Evolutionary conservation across 2,329 filamentous ascomycete species (phyloP).

Genomic region (Penicillium sp.): DNA sequence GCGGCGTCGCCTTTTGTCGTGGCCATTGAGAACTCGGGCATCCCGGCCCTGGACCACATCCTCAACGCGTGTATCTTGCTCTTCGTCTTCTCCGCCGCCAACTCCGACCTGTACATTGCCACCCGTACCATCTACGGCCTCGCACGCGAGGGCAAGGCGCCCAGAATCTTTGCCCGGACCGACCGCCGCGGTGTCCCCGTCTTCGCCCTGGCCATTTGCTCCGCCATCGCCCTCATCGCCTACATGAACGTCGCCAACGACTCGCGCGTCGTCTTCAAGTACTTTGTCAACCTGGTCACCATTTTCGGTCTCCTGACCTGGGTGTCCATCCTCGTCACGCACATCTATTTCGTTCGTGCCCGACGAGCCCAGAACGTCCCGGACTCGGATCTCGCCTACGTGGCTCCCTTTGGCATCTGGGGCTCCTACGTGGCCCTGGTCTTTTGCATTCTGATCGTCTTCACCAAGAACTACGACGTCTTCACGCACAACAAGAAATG

Average conservation of each 20-base stretch:
- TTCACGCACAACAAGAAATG: slow-evolving; percentile 52
- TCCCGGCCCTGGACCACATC: slow-evolving; percentile 58
- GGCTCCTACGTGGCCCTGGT: slow-evolving; percentile 63
- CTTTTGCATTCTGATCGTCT: slow-evolving; percentile 65
- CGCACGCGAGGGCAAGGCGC: slow-evolving; percentile 65
- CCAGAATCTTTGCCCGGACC: slow-evolving; percentile 64
- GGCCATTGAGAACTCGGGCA: slow-evolving; percentile 60
- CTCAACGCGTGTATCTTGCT: slow-evolving; percentile 68
- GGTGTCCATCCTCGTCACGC: slow-evolving; percentile 62
- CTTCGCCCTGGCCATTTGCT: slow-evolving; percentile 56
- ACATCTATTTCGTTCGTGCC: slow-evolving; percentile 61
- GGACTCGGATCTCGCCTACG: slow-evolving; percentile 54
- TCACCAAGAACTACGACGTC: slow-evolving; percentile 77
- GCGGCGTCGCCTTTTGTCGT: slow-evolving; percentile 70
- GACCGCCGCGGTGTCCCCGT: slow-evolving; percentile 66
- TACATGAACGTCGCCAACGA: slow-evolving; percentile 60
- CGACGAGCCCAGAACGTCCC: slow-evolving; percentile 56
- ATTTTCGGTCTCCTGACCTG: slow-evolving; percentile 62
- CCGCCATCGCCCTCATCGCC: slow-evolving; percentile 60
- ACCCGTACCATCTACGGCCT: slow-evolving; percentile 68
- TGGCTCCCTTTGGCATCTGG: slow-evolving; percentile 63
- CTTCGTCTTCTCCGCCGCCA: slow-evolving; percentile 71
- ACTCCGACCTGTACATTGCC: slow-evolving; percentile 72
- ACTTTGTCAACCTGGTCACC: slow-evolving; percentile 63
- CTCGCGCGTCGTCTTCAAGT: slow-evolving; percentile 53